Percentiles rank a stretch among this genome's conserved stretches.
phyloP scores from a whole-genome alignment of 257 asterid genomes.

The Nicotiana undulata region DNA sequence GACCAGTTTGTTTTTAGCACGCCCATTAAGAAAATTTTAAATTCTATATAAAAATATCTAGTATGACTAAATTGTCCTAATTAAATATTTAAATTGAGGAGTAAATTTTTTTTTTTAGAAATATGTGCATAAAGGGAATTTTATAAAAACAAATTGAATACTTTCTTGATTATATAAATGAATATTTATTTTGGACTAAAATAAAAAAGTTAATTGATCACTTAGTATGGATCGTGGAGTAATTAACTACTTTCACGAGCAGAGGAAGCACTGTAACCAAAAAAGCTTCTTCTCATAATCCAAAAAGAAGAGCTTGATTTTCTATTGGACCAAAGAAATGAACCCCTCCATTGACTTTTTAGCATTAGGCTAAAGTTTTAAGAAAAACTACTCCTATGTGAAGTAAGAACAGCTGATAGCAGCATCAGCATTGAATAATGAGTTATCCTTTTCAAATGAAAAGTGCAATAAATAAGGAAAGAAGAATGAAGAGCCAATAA shows the following conservation, averaged over 20 bases:
- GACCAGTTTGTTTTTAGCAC: too few species aligned
- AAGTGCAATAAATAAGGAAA: slow-evolving; percentile 17
- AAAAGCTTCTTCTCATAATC: neutral
- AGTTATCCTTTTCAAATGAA: neutral
- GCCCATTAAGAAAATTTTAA: too few species aligned
- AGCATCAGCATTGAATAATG: slow-evolving; percentile 4
- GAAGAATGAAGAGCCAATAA: slow-evolving; percentile 31
- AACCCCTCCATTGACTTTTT: slow-evolving; percentile 5
- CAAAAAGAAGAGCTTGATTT: neutral
- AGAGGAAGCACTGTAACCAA: neutral
- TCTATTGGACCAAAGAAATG: slow-evolving; percentile 10
- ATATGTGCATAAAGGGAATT: too few species aligned
- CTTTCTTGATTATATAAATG: too few species aligned
- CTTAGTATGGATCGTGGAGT: too few species aligned
- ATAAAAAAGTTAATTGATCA: too few species aligned
- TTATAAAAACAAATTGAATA: too few species aligned
- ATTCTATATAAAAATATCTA: too few species aligned
- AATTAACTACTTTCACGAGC: slow-evolving; percentile 14
- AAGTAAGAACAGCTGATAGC: slow-evolving; percentile 8
- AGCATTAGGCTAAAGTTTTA: neutral
- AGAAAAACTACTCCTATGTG: neutral
- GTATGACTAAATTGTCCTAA: too few species aligned
- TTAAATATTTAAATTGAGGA: too few species aligned
- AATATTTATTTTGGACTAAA: too few species aligned
- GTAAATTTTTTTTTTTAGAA: too few species aligned